Percentiles rank a stretch among this genome's conserved stretches.
Evolutionary conservation across 805 yeast species (phyloP).

Genomic region (Zygosaccharomyces kombuchaensis): DNA sequence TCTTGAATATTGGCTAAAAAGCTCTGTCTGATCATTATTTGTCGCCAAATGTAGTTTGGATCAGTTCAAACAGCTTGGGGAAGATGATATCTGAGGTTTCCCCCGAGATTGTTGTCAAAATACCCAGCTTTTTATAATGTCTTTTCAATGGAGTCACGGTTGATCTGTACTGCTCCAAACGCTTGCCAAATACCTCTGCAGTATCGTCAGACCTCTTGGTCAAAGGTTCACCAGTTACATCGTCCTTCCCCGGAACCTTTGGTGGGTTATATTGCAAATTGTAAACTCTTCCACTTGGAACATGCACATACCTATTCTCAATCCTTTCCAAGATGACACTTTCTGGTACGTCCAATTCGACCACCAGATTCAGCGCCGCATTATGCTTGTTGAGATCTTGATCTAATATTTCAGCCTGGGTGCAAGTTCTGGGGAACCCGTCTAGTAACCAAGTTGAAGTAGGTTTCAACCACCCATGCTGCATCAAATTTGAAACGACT

Average conservation of each 20-base stretch:
- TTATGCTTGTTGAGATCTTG: conserved; percentile 36
- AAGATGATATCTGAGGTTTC: conserved; percentile 79
- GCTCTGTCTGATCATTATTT: background rate
- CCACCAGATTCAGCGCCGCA: conserved; percentile 64
- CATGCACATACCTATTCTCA: conserved; percentile 79
- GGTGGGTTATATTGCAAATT: conserved; percentile 89
- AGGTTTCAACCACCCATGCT: conserved; percentile 24
- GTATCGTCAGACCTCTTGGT: conserved; percentile 80
- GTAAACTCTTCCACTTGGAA: conserved; percentile 80
- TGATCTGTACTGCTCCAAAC: conserved; percentile 59
- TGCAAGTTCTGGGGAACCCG: conserved; percentile 83
- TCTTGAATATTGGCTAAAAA: background rate
- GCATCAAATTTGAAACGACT: conserved; percentile 47
- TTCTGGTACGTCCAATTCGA: conserved; percentile 83
- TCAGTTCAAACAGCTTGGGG: conserved; percentile 55
- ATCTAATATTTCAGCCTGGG: conserved; percentile 64
- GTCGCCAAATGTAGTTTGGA: conserved; percentile 32
- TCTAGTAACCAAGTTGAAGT: conserved; percentile 69
- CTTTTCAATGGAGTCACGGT: conserved; percentile 61
- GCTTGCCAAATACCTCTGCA: conserved; percentile 60
- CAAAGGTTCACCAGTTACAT: conserved; percentile 83
- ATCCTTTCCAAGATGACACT: conserved; percentile 76
- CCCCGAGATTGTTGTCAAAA: conserved; percentile 60
- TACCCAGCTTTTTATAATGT: conserved; percentile 48
- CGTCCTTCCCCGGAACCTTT: conserved; percentile 72